Base-by-base conservation (phyloP, 805 yeast species). In the Candida silvicultrix region DNA sequence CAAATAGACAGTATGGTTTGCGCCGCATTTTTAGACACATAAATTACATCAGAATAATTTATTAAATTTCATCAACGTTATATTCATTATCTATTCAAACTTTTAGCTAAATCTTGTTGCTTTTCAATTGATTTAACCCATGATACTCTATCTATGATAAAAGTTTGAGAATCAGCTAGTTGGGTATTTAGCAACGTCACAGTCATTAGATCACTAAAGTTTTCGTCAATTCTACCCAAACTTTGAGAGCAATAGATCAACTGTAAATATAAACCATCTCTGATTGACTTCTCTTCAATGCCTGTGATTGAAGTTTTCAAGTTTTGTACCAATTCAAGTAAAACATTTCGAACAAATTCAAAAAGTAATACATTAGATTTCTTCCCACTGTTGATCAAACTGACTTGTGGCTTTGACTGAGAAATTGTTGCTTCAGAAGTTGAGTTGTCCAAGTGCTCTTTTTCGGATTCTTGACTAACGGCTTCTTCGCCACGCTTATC, bases 171-270 rank as follows among this genome's bases (percentile, higher is more conserved):
- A 9, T 45, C 47, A 10, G 34, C 43, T 1, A 8, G 16, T 21
- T 54, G 59, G 1, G 53, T 40, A 23, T 57, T 52, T n/a, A 57
- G 46, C 14, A 78, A 55, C 38, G 69, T 69, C 48, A 69, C 62
- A 1, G 74, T 59, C 43, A 81, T 63, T n/a, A 76, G 52, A 28
- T 71, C 63, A 65, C 86, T 83, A 60, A 87, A 86, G 54, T 85
- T 87, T 4, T 78, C 79, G 14, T 86, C 83, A 19, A 79, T 77
- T 50, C 89, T 70, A 1, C 85, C 81, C 44, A 92, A 69, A 34
- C 96, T 83, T 59, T 85, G 89, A n/a, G 96, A 84, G 53, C 96
- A 87, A 65, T 90, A 92, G 1, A 88, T 81, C 35, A 90, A 65
- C 64, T 92, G 99, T 31, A 92, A 66, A 52, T 90, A 77, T 20